These are phyloP conservation scores for Arthrinium phaeospermum DNA, from an alignment of 2,329 filamentous ascomycete genomes.

Conservation along the genomic window DNA sequence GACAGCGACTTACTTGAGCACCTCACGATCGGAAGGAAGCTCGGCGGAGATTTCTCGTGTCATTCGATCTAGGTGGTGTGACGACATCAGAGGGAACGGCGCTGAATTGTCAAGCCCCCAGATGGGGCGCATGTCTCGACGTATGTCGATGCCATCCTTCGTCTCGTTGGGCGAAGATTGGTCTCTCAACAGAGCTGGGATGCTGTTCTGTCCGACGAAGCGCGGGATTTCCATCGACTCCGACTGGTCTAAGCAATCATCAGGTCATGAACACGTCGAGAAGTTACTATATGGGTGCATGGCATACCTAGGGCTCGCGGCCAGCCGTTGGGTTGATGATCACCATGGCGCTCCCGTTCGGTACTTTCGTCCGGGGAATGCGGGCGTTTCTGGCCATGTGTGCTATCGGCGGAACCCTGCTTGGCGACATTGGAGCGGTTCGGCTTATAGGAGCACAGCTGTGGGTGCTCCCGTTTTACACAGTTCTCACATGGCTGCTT, in stretches of 20 bases:
- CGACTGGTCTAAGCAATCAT: constrained; percentile 14
- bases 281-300: not conserved
- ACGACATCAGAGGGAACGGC: constrained; percentile 71
- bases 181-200: constrained; percentile 68
- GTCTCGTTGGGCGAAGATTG: constrained; percentile 61
- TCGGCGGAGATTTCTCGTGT: constrained; percentile 66
- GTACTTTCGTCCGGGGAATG: constrained; percentile 49
- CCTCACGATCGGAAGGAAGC: constrained; percentile 68
- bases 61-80: constrained; percentile 63
- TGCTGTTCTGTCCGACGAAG: constrained; percentile 71
- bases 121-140: constrained; percentile 70
- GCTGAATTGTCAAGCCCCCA: constrained; percentile 69
- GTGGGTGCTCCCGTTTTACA: constrained; percentile 68
- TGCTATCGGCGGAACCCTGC: constrained; percentile 38
- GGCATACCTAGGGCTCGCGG: constrained; percentile 38
- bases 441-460: constrained; percentile 71
- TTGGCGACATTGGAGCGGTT: constrained; percentile 52
- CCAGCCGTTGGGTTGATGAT: constrained; percentile 41
- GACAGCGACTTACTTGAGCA: constrained; percentile 62
- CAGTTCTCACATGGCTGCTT: constrained; percentile 73
- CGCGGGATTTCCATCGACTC: constrained; percentile 40
- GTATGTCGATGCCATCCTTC: constrained; percentile 61
- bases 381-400: constrained; percentile 45
- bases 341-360: constrained; percentile 43
- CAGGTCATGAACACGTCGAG: not conserved